Conservation (phyloP, 495 filamentous ascomycete genomes). For the Aeminium ludgeri region DNA sequence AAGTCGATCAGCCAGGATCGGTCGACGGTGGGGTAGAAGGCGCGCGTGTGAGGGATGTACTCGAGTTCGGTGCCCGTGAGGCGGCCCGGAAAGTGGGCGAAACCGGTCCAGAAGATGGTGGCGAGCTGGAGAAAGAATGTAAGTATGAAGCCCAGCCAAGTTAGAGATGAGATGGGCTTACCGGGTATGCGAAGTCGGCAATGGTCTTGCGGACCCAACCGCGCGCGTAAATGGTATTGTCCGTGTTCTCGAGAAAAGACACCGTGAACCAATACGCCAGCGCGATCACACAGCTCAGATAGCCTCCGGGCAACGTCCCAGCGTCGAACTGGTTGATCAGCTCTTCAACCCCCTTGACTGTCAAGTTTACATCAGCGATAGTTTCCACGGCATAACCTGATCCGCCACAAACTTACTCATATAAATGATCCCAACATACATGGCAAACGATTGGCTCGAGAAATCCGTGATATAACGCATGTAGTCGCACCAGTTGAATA, state of each 20-base stretch:
- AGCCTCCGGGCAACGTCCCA: slow-evolving; percentile 16
- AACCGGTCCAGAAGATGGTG: slow-evolving; percentile 25
- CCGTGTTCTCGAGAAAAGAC: slow-evolving; percentile 24
- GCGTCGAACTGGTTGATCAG: slow-evolving; percentile 19
- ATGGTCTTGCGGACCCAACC: slow-evolving; percentile 24
- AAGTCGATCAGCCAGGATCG: slow-evolving; percentile 74
- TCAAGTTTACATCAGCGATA: background rate
- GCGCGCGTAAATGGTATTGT: slow-evolving; percentile 21
- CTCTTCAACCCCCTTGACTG: slow-evolving; percentile 26
- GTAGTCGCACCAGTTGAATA: slow-evolving; percentile 28
- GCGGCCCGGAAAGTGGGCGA: slow-evolving; percentile 20
- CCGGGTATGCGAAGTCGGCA: slow-evolving; percentile 27
- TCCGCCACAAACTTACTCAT: slow-evolving; percentile 1
- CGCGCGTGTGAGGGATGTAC: slow-evolving; percentile 26
- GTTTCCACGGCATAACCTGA: background rate
- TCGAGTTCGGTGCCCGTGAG: slow-evolving; percentile 19
- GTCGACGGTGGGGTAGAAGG: slow-evolving; percentile 69
- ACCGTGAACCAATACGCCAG: slow-evolving; percentile 24
- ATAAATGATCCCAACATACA: slow-evolving; percentile 31
- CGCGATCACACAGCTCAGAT: slow-evolving; percentile 24
- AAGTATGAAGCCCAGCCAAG: too few species aligned
- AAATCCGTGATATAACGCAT: slow-evolving; percentile 31
- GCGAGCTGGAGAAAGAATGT: slow-evolving; percentile 12
- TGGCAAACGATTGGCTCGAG: slow-evolving; percentile 28
- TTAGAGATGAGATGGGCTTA: slow-evolving; percentile 3